Evolutionary conservation across 1,284 basidiomycete species (phyloP).

Genomic region (Pterula multifida): DNA sequence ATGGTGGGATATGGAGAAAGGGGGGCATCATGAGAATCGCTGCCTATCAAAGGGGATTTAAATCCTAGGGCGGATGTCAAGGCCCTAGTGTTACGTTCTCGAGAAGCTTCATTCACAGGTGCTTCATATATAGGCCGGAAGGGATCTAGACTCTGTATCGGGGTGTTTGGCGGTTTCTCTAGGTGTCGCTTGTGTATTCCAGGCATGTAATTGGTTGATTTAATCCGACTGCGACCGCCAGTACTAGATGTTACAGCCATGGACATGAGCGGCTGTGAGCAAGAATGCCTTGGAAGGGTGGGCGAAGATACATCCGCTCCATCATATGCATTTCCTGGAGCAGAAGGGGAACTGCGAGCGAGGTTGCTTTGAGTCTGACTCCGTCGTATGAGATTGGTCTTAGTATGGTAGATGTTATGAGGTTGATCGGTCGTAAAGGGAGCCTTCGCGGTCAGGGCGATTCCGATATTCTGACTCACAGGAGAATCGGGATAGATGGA

Average conservation of each 20-base stretch:
- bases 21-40: constrained; percentile 13
- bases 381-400: background rate
- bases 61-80: constrained; percentile 44
- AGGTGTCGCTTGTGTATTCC: constrained; percentile 14
- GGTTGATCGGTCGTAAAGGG: constrained; percentile 34
- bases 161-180: background rate
- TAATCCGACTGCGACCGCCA: constrained; percentile 48
- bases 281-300: constrained; percentile 13
- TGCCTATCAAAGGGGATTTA: constrained; percentile 25
- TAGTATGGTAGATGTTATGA: constrained; percentile 14
- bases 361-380: background rate
- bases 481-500: constrained; percentile 40
- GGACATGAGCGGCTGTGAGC: constrained; percentile 17
- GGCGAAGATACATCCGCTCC: constrained; percentile 41
- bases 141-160: background rate
- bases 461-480: constrained; percentile 23
- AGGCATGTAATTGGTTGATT: constrained; percentile 52
- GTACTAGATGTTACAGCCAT: constrained; percentile 17
- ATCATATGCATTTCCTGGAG: constrained; percentile 29
- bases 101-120: constrained; percentile 22
- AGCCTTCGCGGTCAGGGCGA: constrained; percentile 30
- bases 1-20: constrained; percentile 46
- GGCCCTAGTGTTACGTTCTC: constrained; percentile 38
- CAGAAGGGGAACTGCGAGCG: background rate
- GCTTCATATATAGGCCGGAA: background rate